Evolutionary conservation across 2,329 filamentous ascomycete species (phyloP).

Genomic region (Hymenoscyphus fructigenus): DNA sequence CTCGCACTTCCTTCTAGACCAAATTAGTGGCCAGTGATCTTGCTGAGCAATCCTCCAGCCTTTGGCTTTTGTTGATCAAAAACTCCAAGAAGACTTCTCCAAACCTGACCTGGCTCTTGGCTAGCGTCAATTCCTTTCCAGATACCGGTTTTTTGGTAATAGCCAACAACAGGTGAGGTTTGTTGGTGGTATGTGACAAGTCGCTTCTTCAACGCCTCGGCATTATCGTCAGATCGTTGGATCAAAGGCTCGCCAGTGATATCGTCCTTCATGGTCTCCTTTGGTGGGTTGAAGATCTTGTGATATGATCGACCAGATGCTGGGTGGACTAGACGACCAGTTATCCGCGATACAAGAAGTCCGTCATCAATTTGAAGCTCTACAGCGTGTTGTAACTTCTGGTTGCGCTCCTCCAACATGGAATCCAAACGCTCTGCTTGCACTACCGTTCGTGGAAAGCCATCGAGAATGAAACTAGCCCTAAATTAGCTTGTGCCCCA

Average conservation of each 20-base stretch:
- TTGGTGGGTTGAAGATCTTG: slow-evolving; percentile 98
- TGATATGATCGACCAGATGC: slow-evolving; percentile 97
- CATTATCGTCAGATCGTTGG: slow-evolving; percentile 96
- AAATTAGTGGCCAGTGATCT: slow-evolving; percentile 35
- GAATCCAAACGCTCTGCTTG: slow-evolving; percentile 92
- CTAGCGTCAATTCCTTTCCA: slow-evolving; percentile 95
- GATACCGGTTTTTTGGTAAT: slow-evolving; percentile 97
- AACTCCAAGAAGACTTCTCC: slow-evolving; percentile 86
- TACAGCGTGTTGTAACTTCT: slow-evolving; percentile 89
- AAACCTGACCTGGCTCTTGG: slow-evolving; percentile 93
- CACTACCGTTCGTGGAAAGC: slow-evolving; percentile 93
- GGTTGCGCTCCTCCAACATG: slow-evolving; percentile 77
- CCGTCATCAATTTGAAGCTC: slow-evolving; percentile 96
- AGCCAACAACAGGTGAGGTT: slow-evolving; percentile 87
- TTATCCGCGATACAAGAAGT: slow-evolving; percentile 92
- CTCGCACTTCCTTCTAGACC: neutral
- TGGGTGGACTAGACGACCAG: slow-evolving; percentile 91
- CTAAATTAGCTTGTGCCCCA: neutral
- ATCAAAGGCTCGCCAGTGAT: slow-evolving; percentile 94
- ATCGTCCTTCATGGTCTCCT: slow-evolving; percentile 91
- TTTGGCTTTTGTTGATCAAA: slow-evolving; percentile 64
- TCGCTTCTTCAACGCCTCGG: slow-evolving; percentile 92
- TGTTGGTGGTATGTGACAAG: slow-evolving; percentile 91
- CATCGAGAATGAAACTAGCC: slow-evolving; percentile 94
- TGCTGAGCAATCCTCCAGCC: slow-evolving; percentile 35